Evolutionary conservation across 768 basidiomycete species (phyloP).

Genomic region (Tricholoma furcatifolium): DNA sequence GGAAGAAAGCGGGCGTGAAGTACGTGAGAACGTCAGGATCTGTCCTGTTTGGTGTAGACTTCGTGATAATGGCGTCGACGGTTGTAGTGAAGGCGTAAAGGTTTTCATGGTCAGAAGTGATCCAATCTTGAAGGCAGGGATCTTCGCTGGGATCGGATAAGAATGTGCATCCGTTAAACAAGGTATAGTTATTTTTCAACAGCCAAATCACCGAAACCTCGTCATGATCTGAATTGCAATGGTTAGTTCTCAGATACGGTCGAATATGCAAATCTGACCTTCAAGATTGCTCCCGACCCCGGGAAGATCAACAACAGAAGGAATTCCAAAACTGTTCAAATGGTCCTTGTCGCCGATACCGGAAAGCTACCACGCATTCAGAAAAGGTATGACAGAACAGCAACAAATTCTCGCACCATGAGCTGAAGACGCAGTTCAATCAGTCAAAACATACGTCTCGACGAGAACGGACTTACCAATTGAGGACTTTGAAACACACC

Average conservation of each 20-base stretch:
- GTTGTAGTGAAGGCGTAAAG: conserved; percentile 25
- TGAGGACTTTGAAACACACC: conserved; percentile 29
- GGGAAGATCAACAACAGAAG: conserved; percentile 27
- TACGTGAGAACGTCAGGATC: conserved; percentile 30
- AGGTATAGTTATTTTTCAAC: conserved; percentile 26
- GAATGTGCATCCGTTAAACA: conserved; percentile 26
- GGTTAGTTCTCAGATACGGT: background rate
- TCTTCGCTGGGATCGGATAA: conserved; percentile 24
- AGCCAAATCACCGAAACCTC: conserved; percentile 29
- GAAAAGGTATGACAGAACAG: background rate
- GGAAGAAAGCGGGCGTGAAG: conserved; percentile 22
- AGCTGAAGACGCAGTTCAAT: conserved; percentile 9
- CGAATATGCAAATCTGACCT: conserved; percentile 17
- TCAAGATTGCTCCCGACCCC: conserved; percentile 39
- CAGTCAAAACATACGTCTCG: background rate
- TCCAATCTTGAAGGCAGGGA: conserved; percentile 28
- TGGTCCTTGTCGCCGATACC: conserved; percentile 31
- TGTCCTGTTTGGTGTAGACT: conserved; percentile 19
- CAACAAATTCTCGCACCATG: conserved; percentile 13
- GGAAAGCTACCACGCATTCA: conserved; percentile 23
- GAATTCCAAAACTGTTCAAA: conserved; percentile 23
- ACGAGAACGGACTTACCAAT: conserved; percentile 15
- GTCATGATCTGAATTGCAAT: conserved; percentile 25
- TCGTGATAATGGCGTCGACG: conserved; percentile 20
- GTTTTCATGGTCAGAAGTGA: conserved; percentile 21